phyloP scores from a whole-genome alignment of 2,329 filamentous ascomycete species.

The Botrytis byssoidea region DNA sequence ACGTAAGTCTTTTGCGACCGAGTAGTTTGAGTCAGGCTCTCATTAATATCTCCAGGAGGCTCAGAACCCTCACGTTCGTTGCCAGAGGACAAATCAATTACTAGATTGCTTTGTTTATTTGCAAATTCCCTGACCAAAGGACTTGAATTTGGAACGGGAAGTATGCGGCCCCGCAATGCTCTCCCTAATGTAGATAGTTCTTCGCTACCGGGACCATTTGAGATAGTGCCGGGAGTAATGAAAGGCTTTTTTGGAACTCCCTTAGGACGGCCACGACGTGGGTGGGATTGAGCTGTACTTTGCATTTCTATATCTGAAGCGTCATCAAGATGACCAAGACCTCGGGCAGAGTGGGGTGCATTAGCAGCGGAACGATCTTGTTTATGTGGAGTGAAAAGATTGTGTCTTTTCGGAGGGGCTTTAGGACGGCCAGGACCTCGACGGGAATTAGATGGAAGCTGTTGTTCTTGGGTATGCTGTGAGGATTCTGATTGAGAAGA shows the following conservation, averaged over 20 bases:
- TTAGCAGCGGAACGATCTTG: neutral
- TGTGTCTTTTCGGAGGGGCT: neutral
- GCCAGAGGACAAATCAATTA: neutral
- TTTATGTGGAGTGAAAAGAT: neutral
- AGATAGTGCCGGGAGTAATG: neutral
- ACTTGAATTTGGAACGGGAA: neutral
- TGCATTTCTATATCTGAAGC: neutral
- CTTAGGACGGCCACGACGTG: neutral
- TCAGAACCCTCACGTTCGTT: neutral
- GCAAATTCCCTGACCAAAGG: neutral
- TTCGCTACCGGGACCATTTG: neutral
- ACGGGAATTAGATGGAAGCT: neutral
- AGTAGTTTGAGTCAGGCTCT: neutral
- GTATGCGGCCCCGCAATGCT: neutral
- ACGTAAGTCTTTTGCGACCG: neutral
- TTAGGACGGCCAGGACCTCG: constrained; percentile 3
- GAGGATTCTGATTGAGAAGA: neutral
- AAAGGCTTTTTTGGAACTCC: neutral
- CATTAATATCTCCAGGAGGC: neutral
- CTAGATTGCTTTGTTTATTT: neutral
- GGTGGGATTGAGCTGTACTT: neutral
- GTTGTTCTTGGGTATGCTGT: neutral
- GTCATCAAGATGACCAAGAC: neutral
- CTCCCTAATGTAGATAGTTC: neutral
- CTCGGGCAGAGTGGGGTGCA: neutral